Evolutionary conservation across 2,329 filamentous ascomycete species (phyloP).

Genomic region (Colletotrichum sp.): DNA sequence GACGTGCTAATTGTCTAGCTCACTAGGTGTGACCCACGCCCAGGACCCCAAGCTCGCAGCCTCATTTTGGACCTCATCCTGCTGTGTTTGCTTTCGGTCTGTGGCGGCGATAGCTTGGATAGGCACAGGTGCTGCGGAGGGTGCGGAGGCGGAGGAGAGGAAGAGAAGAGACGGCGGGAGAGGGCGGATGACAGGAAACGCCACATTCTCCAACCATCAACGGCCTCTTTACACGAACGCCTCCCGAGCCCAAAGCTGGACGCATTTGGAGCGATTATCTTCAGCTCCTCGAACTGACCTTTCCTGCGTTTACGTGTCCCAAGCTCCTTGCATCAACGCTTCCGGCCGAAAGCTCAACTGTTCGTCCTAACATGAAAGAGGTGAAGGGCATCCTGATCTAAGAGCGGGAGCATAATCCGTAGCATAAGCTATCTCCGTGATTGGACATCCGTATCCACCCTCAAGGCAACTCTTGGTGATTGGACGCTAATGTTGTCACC

Average conservation of each 20-base stretch:
- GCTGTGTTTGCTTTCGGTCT: slow-evolving; percentile 2
- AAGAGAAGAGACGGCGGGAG: neutral
- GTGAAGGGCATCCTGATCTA: neutral
- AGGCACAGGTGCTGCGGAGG: neutral
- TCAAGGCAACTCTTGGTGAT: neutral
- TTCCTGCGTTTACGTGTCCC: neutral
- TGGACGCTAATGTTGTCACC: neutral
- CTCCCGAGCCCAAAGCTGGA: neutral
- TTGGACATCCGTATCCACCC: neutral
- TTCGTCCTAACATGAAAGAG: neutral
- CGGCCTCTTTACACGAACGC: neutral
- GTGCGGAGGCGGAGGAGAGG: neutral
- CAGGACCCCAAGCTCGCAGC: neutral
- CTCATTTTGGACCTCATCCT: neutral
- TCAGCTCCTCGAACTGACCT: neutral
- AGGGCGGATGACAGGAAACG: neutral
- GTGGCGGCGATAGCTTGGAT: neutral
- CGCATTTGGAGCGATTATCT: slow-evolving; percentile 2
- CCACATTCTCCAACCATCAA: neutral
- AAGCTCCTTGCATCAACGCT: neutral
- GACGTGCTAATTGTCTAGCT: neutral
- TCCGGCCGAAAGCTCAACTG: neutral
- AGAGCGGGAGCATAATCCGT: neutral
- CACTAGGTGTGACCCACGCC: neutral
- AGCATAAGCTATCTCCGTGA: neutral